Base-by-base conservation (phyloP, 495 filamentous ascomycete genomes). In the Entonaema liquescens region DNA sequence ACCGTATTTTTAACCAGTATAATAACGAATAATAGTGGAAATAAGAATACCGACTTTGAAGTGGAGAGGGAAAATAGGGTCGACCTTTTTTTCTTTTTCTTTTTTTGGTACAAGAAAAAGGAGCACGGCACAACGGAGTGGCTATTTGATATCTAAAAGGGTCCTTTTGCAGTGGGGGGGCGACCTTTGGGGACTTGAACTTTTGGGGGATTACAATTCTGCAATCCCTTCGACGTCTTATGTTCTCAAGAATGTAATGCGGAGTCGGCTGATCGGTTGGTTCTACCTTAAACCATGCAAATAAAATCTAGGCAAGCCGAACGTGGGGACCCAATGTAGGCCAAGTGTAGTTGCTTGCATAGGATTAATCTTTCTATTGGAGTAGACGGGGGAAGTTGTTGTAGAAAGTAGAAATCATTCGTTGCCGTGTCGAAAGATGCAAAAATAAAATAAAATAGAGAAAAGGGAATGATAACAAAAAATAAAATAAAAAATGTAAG, bases 251-350 rank as follows among this genome's bases (percentile, higher is more conserved):
- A 47, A 56, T 13, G 62, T 40, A 62, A 73, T 73, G 70, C 70
- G 65, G 70, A 73, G 70, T 73, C 62, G 70, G 65, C 26, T 72
- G 70, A 65, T 69, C 65, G 61, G 58, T 66, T 69, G 58, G 44
- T 53, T 72, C 36, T 56, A 33, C 56, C 65, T 65, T 53, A 17
- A 29, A 50, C 49, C 49, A 56, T 33, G 8, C 28, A 56, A 17
- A 59, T 23, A 28, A 65, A 59, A 52, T 73, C 70, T 73, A 73
- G 70, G 65, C 70, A 59, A 42, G 65, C 44, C 54, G 58, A 47
- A 62, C 42, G 62, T n/a, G 47, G 65, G 64, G 62, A 68, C 38
- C 60, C 54, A 60, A 35, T 55, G 35, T 59, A 42, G 23, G 36
- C 36, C n/a, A 42, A 26, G 28, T 66, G 15, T 66, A 66, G 56